phyloP scores from a whole-genome alignment of 495 filamentous ascomycete genomes.

The Penicillium bovifimosum region DNA sequence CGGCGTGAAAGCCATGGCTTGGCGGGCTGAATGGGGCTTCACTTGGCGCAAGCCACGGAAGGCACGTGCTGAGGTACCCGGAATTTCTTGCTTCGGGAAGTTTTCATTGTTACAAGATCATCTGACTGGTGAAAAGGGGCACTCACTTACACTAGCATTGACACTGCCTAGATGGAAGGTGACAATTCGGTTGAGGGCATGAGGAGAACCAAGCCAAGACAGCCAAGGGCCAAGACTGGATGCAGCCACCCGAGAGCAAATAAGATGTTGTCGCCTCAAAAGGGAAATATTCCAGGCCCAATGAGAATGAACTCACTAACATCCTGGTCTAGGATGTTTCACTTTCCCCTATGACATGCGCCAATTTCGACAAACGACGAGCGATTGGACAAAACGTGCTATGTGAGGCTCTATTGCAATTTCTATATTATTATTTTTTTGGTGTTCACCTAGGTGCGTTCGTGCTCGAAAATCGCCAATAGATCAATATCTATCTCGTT shows the following conservation, averaged over 20 bases:
- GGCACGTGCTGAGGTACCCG: conserved; percentile 1
- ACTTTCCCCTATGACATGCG: conserved; percentile 2
- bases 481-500: too few relatives aligned
- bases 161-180: background rate
- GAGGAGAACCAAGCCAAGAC: background rate
- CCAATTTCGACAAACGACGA: background rate
- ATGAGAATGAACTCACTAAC: background rate
- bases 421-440: too few relatives aligned
- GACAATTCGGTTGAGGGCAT: too few relatives aligned
- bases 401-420: background rate
- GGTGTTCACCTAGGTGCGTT: too few relatives aligned
- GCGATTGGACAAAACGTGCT: background rate
- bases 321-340: background rate
- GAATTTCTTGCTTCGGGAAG: background rate
- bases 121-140: too few relatives aligned
- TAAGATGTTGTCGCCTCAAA: background rate
- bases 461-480: too few relatives aligned
- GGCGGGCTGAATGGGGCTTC: conserved; percentile 6
- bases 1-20: conserved; percentile 12
- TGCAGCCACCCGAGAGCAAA: background rate
- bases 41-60: conserved; percentile 1
- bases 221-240: background rate
- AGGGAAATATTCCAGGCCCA: background rate
- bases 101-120: too few relatives aligned
- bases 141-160: background rate